phyloP scores from a whole-genome alignment of 2,329 filamentous ascomycete species.

The Xylariaceae sp. region DNA sequence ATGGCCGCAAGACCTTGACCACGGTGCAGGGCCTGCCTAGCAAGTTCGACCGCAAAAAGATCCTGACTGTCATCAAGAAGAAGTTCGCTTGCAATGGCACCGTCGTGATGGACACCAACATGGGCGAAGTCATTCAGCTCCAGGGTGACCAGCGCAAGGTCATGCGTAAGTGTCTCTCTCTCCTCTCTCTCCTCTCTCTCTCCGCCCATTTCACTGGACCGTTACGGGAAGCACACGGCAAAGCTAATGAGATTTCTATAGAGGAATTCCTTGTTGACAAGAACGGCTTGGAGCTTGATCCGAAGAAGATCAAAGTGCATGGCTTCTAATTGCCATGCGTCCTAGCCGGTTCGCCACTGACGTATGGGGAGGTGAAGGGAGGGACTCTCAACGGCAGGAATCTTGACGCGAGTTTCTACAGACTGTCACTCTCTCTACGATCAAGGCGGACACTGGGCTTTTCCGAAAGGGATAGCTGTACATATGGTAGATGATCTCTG shows the following conservation, averaged over 20 bases:
- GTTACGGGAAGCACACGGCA: too few species aligned
- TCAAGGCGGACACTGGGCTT: too few species aligned
- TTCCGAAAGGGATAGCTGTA: too few species aligned
- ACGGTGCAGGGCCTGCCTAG: slow-evolving; percentile 97
- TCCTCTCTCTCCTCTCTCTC: not conserved
- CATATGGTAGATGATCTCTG: too few species aligned
- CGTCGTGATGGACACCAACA: slow-evolving; percentile 91
- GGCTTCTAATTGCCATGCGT: slow-evolving; percentile 49
- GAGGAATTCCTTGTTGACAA: slow-evolving; percentile 93
- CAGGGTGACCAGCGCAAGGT: slow-evolving; percentile 99
- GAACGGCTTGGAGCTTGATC: slow-evolving; percentile 87
- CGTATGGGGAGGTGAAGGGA: too few species aligned
- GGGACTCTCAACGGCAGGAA: too few species aligned
- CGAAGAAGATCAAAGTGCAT: slow-evolving; percentile 90
- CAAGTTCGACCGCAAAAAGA: slow-evolving; percentile 99
- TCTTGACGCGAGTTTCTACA: too few species aligned
- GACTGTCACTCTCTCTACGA: too few species aligned
- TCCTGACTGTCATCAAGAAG: slow-evolving; percentile 57
- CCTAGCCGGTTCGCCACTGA: not conserved
- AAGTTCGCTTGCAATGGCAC: slow-evolving; percentile 94
- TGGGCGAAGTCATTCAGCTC: slow-evolving; percentile 99
- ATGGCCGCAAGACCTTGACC: slow-evolving; percentile 99
- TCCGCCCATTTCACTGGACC: too few species aligned
- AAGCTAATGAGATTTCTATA: slow-evolving; percentile 10
- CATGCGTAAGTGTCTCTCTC: slow-evolving; percentile 50